Percentiles rank a stretch among this genome's conserved stretches.
These are phyloP conservation scores for Parmelia sp. DNA, from an alignment of 495 filamentous ascomycete species.

Conservation along the genomic window DNA sequence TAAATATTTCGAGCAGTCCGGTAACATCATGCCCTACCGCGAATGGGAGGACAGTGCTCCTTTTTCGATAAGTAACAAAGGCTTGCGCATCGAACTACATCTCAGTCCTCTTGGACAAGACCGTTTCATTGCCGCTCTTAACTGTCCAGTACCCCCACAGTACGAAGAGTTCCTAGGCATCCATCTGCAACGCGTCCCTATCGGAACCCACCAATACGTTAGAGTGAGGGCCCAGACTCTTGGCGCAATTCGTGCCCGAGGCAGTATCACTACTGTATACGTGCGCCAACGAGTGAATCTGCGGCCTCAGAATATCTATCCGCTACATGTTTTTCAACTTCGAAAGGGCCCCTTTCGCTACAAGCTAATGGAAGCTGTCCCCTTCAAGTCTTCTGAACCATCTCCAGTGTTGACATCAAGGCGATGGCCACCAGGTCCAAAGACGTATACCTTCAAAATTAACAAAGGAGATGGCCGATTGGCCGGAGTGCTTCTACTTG, in stretches of 20 bases:
- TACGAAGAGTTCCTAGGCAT: constrained; percentile 4
- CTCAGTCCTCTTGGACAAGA: not conserved
- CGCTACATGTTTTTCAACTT: constrained; percentile 1
- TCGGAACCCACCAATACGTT: not conserved
- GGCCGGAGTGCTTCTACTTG: not conserved
- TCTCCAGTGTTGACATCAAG: not conserved
- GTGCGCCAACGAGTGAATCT: not conserved
- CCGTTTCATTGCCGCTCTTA: constrained; percentile 2
- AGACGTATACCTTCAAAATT: not conserved
- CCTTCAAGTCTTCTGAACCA: not conserved
- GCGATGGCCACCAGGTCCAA: not conserved
- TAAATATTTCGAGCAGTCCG: not conserved
- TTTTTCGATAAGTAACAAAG: constrained; percentile 8
- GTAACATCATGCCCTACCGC: constrained; percentile 1
- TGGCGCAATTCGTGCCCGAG: not conserved
- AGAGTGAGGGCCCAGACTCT: not conserved
- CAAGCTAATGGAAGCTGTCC: not conserved
- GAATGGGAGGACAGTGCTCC: not conserved
- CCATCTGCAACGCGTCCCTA: not conserved
- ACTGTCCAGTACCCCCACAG: not conserved
- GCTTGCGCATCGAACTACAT: constrained; percentile 5
- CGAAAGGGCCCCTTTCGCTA: not conserved
- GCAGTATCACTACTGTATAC: not conserved
- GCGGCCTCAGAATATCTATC: not conserved
- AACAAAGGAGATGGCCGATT: not conserved